A percentile compares a stretch with the other conserved stretches of the same genome.
These are phyloP conservation scores for Caryopteris hybrid DNA, from an alignment of 305 asterid genomes.

Conservation along the genomic window DNA sequence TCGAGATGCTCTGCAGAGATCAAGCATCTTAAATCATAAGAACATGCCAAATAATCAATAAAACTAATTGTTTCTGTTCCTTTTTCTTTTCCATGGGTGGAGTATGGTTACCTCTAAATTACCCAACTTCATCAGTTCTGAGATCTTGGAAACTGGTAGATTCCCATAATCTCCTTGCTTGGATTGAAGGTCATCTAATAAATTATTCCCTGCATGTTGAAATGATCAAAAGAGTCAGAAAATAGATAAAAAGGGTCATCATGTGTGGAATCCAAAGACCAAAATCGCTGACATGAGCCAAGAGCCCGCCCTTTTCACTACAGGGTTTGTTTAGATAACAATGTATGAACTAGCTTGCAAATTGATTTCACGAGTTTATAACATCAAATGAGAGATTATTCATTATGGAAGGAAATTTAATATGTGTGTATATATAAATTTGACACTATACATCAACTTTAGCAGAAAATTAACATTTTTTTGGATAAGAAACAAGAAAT, in stretches of 20 bases:
- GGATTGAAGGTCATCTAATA: constrained; percentile 33
- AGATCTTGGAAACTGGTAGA: constrained; percentile 48
- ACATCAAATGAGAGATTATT: not conserved
- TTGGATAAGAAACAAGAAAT: no score
- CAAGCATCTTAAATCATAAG: constrained; percentile 26
- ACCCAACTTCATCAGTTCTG: constrained; percentile 69
- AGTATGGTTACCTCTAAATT: constrained; percentile 59
- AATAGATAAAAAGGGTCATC: not conserved
- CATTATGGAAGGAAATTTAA: not conserved
- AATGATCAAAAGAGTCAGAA: constrained; percentile 22
- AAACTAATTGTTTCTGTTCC: not conserved
- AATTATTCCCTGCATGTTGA: constrained; percentile 39
- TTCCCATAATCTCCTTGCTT: constrained; percentile 49
- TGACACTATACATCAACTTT: no score
- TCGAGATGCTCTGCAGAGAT: constrained; percentile 58
- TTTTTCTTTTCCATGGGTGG: not conserved
- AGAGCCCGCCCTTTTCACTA: no score
- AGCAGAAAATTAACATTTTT: no score
- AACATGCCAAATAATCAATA: constrained; percentile 9
- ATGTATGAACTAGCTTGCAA: not conserved
- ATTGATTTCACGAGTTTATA: not conserved
- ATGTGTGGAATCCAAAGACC: constrained; percentile 5
- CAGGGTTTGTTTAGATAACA: no score
- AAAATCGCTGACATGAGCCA: constrained; percentile 15
- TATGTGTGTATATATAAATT: no score